Evolutionary conservation across 495 filamentous ascomycete species (phyloP), one percentile per base, ranked within the genome.

Genomic region (Penicillium arizonense): DNA sequence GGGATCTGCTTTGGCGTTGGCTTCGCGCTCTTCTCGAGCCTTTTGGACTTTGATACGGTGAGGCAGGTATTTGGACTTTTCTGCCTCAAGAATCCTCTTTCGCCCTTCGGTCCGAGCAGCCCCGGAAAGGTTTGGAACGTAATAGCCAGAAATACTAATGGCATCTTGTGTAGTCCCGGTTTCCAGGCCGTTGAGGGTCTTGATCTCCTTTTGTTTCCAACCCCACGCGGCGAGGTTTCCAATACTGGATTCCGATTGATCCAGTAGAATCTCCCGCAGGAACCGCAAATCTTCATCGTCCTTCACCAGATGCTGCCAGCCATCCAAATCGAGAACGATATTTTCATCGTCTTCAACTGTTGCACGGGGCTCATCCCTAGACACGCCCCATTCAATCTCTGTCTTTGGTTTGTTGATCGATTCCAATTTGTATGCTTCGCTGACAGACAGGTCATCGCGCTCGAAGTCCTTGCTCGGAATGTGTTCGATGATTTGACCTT

Each of bases 51-150:
- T 93, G 70, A 99, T 90, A 45, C 95, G 91, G 77, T 99, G 94
- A 7, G 95, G 94, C 2, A 99, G 83, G 59, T 99, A 99, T 67
- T 95, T 95, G 28, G 91, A 96, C 72, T 99, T 99, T 65, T 97
- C 95, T 0, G 90, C 87, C 62, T 99, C 91, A 39, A 94, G 79
- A 37, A 99, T 97, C 73, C 90, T 93, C 71, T 91, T 93, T 44
- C 87, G 85, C 16, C 91, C 91, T 78, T 97, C 91, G 0, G 94
- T 97, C 50, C 94, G 82, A 35, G 94, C 93, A 61, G 83, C 87
- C 30, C 94, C 94, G 23, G 89, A 87, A 0, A 73, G 45, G 53
- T 97, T 99, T 1, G 88, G 82, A 14, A 96, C 87, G 65, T 96
- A 96, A 61, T 97, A 96, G 34, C 92, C 95, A 40, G 88, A 82